These are phyloP conservation scores for Gleditsia sinensis DNA, from an alignment of 306 rosid species.

Conservation along the genomic window DNA sequence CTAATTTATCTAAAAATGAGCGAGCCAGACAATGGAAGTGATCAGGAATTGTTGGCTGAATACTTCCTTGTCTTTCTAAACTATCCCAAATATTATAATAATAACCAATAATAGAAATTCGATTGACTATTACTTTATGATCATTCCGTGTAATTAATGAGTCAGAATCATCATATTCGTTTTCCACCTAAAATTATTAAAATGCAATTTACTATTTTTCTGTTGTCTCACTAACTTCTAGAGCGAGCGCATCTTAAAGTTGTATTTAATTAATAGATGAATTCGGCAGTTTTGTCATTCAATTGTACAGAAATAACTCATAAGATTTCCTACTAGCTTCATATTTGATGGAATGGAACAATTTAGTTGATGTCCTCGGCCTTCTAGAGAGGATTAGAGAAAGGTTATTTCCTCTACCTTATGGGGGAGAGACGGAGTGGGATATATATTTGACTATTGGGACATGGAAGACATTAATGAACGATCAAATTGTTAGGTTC, in stretches of 20 bases:
- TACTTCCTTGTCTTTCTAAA: neutral
- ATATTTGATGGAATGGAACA: too few relatives aligned
- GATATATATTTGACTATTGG: too few relatives aligned
- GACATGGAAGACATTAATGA: neutral
- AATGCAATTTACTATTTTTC: neutral
- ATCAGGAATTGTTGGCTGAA: neutral
- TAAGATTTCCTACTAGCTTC: too few relatives aligned
- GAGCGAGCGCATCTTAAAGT: too few relatives aligned
- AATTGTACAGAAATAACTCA: too few relatives aligned
- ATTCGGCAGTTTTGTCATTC: too few relatives aligned
- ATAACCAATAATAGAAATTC: too few relatives aligned
- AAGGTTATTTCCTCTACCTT: too few relatives aligned
- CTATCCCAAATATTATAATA: neutral
- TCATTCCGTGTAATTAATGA: neutral
- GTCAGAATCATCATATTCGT: neutral
- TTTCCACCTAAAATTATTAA: neutral
- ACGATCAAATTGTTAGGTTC: conserved; percentile 1
- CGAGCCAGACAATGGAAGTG: neutral
- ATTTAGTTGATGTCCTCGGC: too few relatives aligned
- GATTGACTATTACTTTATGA: too few relatives aligned
- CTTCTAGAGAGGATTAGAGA: neutral
- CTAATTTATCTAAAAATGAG: neutral
- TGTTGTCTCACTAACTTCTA: too few relatives aligned
- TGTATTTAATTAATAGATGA: too few relatives aligned
- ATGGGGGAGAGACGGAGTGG: neutral